Percentiles rank a stretch among this genome's conserved stretches.
These are phyloP conservation scores for Meredithiella fracta DNA, from an alignment of 2,329 filamentous ascomycete genomes.

Conservation along the genomic window DNA sequence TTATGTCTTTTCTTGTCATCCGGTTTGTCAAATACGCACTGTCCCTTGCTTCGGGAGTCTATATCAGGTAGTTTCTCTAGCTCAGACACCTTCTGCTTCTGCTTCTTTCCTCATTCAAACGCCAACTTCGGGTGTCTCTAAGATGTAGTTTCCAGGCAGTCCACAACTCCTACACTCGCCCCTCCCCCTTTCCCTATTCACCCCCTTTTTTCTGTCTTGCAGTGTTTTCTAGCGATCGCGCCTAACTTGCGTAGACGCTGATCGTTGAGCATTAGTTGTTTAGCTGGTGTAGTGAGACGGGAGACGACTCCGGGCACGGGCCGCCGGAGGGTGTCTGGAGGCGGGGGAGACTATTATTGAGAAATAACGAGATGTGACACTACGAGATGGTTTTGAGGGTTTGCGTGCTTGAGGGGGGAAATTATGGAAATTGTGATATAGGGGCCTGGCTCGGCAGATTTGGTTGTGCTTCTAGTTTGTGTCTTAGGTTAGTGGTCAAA, in stretches of 20 bases:
- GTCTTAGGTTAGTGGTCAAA: not conserved
- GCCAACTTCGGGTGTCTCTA: not conserved
- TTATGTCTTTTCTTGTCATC: conserved; percentile 6
- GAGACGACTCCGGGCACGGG: not conserved
- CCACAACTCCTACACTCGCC: not conserved
- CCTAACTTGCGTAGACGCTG: not conserved
- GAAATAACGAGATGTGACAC: too few relatives aligned
- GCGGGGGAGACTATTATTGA: not conserved
- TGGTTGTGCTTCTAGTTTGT: not conserved
- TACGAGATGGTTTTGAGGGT: too few relatives aligned
- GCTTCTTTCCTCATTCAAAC: too few relatives aligned
- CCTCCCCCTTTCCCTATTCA: not conserved
- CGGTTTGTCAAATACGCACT: not conserved
- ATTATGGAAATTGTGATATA: not conserved
- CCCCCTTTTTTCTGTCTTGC: not conserved
- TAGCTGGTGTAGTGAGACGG: too few relatives aligned
- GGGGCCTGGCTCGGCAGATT: not conserved
- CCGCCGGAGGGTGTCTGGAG: not conserved
- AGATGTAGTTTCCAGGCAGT: too few relatives aligned
- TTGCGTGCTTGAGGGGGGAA: too few relatives aligned
- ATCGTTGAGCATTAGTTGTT: too few relatives aligned
- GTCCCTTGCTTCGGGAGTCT: not conserved
- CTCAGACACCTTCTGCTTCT: too few relatives aligned
- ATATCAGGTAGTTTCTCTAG: not conserved
- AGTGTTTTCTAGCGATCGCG: not conserved